phyloP scores from a whole-genome alignment of 768 basidiomycete genomes.

The Amanita subjunquillea region DNA sequence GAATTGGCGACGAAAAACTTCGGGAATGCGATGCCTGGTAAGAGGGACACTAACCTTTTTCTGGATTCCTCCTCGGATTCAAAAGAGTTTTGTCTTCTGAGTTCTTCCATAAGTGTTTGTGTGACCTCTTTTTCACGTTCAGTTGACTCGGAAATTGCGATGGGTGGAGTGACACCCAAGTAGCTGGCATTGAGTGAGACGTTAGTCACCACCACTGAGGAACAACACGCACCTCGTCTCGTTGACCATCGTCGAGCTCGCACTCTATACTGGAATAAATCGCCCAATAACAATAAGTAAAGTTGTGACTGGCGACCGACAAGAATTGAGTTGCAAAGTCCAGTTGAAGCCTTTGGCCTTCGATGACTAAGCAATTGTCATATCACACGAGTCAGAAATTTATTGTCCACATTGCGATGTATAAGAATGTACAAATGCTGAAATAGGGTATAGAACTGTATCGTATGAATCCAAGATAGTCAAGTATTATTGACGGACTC shows the following conservation, averaged over 20 bases:
- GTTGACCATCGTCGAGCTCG: not conserved
- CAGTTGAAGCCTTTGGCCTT: not conserved
- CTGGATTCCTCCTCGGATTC: slow-evolving; percentile 84
- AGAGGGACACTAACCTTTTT: slow-evolving; percentile 55
- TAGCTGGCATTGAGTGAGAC: slow-evolving; percentile 33
- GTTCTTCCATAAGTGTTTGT: slow-evolving; percentile 79
- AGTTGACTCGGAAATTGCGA: slow-evolving; percentile 65
- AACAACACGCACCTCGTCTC: slow-evolving; percentile 4
- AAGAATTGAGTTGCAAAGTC: not conserved
- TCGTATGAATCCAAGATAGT: too few species aligned
- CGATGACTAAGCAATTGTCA: slow-evolving; percentile 3
- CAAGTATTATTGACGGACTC: not conserved
- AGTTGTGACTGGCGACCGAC: not conserved
- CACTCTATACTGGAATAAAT: not conserved
- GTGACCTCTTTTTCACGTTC: slow-evolving; percentile 80
- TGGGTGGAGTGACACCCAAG: slow-evolving; percentile 80
- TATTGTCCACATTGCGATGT: not conserved
- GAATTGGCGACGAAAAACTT: not conserved
- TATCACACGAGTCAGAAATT: not conserved
- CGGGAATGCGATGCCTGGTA: not conserved
- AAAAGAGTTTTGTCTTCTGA: slow-evolving; percentile 77
- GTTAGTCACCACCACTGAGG: not conserved
- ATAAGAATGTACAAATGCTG: not conserved
- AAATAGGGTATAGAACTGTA: not conserved
- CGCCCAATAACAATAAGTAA: not conserved